Conservation (phyloP, 2,329 filamentous ascomycete species). For the Periconia sp. region DNA sequence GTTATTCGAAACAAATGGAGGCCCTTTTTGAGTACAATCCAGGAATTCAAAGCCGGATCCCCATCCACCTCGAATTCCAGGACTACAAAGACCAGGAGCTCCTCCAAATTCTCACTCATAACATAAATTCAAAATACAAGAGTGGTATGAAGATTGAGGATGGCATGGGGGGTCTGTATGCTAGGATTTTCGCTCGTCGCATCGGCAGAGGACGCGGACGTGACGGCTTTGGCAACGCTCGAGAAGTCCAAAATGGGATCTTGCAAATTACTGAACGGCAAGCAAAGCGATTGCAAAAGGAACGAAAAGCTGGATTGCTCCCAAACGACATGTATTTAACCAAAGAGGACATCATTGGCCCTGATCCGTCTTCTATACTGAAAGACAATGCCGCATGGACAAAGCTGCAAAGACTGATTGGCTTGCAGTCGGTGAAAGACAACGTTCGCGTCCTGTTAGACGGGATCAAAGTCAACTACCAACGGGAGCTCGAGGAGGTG, state of each 20-base stretch:
- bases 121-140: constrained; percentile 61
- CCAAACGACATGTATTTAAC: constrained; percentile 67
- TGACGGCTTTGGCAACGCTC: constrained; percentile 76
- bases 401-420: constrained; percentile 64
- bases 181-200: constrained; percentile 66
- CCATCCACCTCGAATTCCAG: constrained; percentile 67
- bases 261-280: constrained; percentile 64
- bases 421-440: constrained; percentile 67
- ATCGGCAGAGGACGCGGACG: constrained; percentile 67
- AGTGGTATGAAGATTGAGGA: constrained; percentile 65
- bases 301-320: constrained; percentile 49
- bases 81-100: constrained; percentile 74
- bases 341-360: constrained; percentile 74
- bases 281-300: constrained; percentile 58
- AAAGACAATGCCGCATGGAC: constrained; percentile 61
- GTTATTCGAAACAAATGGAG: constrained; percentile 78
- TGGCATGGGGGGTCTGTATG: constrained; percentile 65
- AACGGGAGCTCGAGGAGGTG: constrained; percentile 68
- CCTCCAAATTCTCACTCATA: constrained; percentile 62
- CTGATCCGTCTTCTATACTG: constrained; percentile 64
- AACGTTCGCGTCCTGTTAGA: constrained; percentile 65
- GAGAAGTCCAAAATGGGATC: constrained; percentile 69
- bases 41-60: constrained; percentile 73
- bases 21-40: constrained; percentile 76
- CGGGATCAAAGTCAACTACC: constrained; percentile 68